Base-by-base conservation (phyloP, 176 grass and related monocot genomes). In the Luzula sylvatica region DNA sequence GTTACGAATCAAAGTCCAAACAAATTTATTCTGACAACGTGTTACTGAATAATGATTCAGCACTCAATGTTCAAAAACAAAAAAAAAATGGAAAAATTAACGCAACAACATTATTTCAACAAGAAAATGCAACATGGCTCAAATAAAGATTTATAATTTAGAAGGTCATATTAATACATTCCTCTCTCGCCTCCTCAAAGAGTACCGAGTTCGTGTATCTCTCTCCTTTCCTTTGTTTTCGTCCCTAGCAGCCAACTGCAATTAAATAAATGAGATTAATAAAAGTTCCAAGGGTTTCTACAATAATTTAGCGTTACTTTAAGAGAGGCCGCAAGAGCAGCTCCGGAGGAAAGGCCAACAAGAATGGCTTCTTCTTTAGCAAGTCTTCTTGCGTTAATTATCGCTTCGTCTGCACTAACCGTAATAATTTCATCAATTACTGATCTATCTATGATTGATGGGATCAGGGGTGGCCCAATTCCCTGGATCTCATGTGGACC, bases 291-390 rank as follows among this genome's bases (percentile, higher is more conserved):
- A n/a, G n/a, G n/a, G n/a, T n/a, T n/a, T n/a, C n/a, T n/a, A n/a
- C n/a, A n/a, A n/a, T n/a, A n/a, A n/a, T n/a, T n/a, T 45, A 38
- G 32, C 2, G 23, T 8, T 22, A 78, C 83, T 74, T 82, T 78
- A 21, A 79, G 38, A 19, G 78, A 79, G 43, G 78, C 78, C 48
- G 84, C 70, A 19, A 83, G 58, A 50, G 74, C 78, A 26, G 78
- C 84, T 45, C 84, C 78, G 7, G 84, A 88, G 46, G 84, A 83
- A 58, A 88, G 82, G 8, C 75, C 84, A n/a, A 82, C 78, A 47
- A 82, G 84, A 38, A 88, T 15, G 1, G 78, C 84, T 56, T 82
- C 84, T 68, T 88, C 84, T 52, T 17, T 72, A 2, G 75, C 83
- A 11, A 87, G 26, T 51, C 78, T 82, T 61, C 59, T 87, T 11